Evolutionary conservation across 208 protist species (phyloP).

Genomic region (Naegleria fowleri): DNA sequence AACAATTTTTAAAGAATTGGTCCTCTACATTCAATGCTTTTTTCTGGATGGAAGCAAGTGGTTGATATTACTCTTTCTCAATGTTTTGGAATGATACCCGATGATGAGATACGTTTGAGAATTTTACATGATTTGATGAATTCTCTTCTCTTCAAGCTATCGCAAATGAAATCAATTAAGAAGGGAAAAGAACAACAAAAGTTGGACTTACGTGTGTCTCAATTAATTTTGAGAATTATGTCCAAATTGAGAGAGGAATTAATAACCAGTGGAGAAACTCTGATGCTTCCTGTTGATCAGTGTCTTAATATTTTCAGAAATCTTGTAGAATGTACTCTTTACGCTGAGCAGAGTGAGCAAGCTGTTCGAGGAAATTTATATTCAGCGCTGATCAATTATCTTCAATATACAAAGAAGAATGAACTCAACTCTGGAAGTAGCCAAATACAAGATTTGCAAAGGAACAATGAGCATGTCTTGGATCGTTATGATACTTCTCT

Average conservation of each 20-base stretch:
- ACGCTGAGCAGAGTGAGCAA: not conserved
- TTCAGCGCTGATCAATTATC: not conserved
- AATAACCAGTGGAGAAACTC: not conserved
- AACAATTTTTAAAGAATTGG: not conserved
- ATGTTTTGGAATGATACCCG: not conserved
- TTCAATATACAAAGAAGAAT: not conserved
- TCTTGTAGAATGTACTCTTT: not conserved
- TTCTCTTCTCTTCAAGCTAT: not conserved
- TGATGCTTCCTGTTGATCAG: not conserved
- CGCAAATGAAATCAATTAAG: not conserved
- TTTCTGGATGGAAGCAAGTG: not conserved
- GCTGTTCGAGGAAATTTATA: not conserved
- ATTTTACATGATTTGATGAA: not conserved
- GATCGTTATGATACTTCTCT: not conserved
- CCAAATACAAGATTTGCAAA: not conserved
- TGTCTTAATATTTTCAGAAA: not conserved
- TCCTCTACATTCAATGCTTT: not conserved
- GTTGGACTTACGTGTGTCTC: not conserved
- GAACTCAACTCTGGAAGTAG: not conserved
- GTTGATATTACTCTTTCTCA: not conserved
- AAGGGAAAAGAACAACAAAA: not conserved
- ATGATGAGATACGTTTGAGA: not conserved
- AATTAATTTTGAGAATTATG: constrained; percentile 6
- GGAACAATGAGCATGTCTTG: not conserved
- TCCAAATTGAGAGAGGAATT: not conserved